Evolutionary conservation across 2,329 filamentous ascomycete species (phyloP), one percentile per base, ranked within the genome.

Genomic region (Hypoxylon sp.): DNA sequence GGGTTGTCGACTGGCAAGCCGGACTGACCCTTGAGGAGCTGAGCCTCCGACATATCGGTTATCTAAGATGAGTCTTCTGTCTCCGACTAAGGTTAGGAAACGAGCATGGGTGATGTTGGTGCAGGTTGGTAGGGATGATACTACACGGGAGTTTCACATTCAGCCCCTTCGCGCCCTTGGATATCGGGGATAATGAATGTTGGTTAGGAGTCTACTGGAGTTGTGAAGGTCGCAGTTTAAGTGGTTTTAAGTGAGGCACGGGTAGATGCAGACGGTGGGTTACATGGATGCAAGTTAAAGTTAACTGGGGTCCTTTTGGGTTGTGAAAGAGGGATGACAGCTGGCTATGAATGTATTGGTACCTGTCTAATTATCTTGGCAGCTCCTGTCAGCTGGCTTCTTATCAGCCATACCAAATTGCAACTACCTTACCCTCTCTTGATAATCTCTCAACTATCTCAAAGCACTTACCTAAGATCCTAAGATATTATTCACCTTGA

Each of bases 1-100:
- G 89, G 87, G 39, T 85, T 81, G 2, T 82, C 78, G 2, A 86
- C 87, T 2, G 91, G 91, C 19, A 93, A 82, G 51, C 82, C 85
- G 0, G 86, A 79, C 70, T 84, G 82, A 51, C 58, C 71, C 21
- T 60, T 34, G 12, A 72, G 51, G 5, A 73, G 68, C 54, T 71
- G 58, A 29, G 65, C n/a, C 27, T 58, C 56, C 16, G 67, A 25
- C 69, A 71, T 71, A 27, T 45, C 54, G 61, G 43, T 32, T 47
- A 30, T 12, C 53, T 1, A 27, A 14, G 41, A 8, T 19, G 41
- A 39, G n/a, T 14, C 43, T 12, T 29, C 25, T 32, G 58, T 47
- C 14, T 37, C 11, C 21, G 41, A 37, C 48, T 11, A 7, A 8
- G 37, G n/a, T n/a, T 3, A 41, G 4, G 43, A n/a, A n/a, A n/a